Base-by-base conservation (phyloP, 164 flowering plant species). In the Santalum album region DNA sequence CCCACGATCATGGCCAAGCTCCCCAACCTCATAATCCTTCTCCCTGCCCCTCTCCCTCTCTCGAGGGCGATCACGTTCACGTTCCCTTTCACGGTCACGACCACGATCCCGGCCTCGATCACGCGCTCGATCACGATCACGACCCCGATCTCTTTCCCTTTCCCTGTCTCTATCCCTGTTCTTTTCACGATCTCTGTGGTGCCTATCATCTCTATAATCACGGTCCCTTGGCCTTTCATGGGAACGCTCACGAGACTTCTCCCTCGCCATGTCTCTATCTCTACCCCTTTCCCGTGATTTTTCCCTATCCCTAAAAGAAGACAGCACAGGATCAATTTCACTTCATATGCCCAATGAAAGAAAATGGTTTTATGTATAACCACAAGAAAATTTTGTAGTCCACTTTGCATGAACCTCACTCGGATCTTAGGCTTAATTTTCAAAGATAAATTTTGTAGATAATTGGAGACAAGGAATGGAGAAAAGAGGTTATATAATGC, bases 221-320 rank as follows among this genome's bases (percentile, higher is more conserved):
- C 91, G 85, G 18, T 88, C 96, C 47, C 80, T 73, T 26, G 74
- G 45, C 60, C 78, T 74, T 34, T 86, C 98, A 56, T 74, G 82
- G 40, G 95, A 78, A 25, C 73, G 78, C 60, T 89, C 96, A 38
- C 67, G 84, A 24, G 95, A 82, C 52, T 67, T 86, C 65, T 92
- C 98, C 18, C 75, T 72, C 23, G 77, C 91, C 65, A 71, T 72
- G 3, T 84, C 97, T 65, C 72, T 77, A 4, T 91, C 96, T 63
- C 84, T 76, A 40, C 76, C 90, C 57, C 81, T 78, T 67, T 90
- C 99, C 49, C 89, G 90, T 17, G 97, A 82, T 55, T 80, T 85
- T 59, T 94, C 99, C 68, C 86, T 77, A 14, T 86, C 94, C 71
- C 86, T 85, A 78, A 36, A 63, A 62, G 36, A 43, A n/a, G n/a